These are phyloP conservation scores for Fragaria iinumae DNA, from an alignment of 306 rosid species.

Conservation along the genomic window DNA sequence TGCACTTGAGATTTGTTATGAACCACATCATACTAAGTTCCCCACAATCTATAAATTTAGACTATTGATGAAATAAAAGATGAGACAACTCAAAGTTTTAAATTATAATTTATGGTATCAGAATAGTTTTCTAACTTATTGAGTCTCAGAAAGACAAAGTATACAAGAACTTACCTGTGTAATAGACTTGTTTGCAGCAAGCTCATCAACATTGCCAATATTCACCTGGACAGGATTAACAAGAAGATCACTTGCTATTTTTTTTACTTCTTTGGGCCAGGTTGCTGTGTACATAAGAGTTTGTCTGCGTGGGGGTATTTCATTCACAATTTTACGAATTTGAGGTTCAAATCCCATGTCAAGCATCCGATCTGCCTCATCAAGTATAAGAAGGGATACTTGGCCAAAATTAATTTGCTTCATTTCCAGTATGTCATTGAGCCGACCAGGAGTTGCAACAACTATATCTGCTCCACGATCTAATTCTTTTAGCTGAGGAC, in stretches of 20 bases:
- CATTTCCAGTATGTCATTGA: conserved; percentile 95
- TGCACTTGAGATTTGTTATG: background rate
- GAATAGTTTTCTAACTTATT: background rate
- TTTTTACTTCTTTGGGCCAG: conserved; percentile 99
- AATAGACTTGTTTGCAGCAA: conserved; percentile 90
- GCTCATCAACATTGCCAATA: conserved; percentile 95
- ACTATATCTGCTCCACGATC: conserved; percentile 96
- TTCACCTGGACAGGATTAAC: conserved; percentile 96
- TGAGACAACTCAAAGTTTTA: background rate
- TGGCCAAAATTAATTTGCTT: conserved; percentile 81
- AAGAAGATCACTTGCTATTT: conserved; percentile 93
- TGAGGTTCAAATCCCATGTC: conserved; percentile 99
- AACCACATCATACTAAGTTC: background rate
- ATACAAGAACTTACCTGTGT: conserved; percentile 66
- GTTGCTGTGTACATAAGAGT: conserved; percentile 99
- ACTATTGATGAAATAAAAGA: background rate
- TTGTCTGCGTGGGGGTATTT: conserved; percentile 93
- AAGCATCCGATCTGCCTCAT: conserved; percentile 99
- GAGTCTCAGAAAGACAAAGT: background rate
- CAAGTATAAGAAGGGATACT: conserved; percentile 95
- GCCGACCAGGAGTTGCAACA: conserved; percentile 99
- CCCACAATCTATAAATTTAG: background rate
- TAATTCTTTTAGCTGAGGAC: conserved; percentile 81
- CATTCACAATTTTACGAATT: conserved; percentile 93
- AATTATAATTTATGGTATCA: background rate